Evolutionary conservation across 169 alveolate species (phyloP).

Genomic region (Plasmodium yoelii): DNA sequence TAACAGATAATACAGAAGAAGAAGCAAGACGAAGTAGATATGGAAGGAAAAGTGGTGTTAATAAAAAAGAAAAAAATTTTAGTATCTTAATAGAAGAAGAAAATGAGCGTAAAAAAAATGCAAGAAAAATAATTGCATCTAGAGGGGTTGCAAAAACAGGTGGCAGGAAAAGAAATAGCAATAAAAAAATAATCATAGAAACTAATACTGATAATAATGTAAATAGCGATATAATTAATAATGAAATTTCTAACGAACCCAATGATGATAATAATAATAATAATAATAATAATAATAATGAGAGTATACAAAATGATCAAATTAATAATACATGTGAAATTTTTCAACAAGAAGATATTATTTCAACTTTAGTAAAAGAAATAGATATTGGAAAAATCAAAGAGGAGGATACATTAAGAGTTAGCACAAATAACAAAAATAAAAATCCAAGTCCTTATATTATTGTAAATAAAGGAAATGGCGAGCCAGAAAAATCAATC

Average conservation of each 20-base stretch:
- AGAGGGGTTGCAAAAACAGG: conserved; percentile 14
- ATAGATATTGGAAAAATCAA: background rate
- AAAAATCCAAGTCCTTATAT: no score
- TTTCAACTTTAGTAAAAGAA: background rate
- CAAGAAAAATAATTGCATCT: conserved; percentile 5
- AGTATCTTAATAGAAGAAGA: conserved; percentile 20
- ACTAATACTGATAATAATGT: background rate
- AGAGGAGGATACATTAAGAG: background rate
- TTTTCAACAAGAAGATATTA: background rate
- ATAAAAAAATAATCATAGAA: background rate
- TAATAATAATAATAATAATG: background rate
- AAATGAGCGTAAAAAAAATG: conserved; percentile 24
- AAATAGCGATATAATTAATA: background rate
- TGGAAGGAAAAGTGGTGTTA: conserved; percentile 56
- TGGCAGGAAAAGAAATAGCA: conserved; percentile 4
- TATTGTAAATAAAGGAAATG: background rate
- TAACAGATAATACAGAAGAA: background rate
- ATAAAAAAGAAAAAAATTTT: conserved; percentile 34
- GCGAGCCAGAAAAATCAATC: background rate
- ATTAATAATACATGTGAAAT: background rate
- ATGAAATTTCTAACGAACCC: background rate
- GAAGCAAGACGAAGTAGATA: conserved; percentile 30
- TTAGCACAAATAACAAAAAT: background rate
- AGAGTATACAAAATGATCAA: background rate
- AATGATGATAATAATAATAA: background rate